Base-by-base conservation (phyloP, 495 filamentous ascomycete genomes). In the Penicillium malachiteum region DNA sequence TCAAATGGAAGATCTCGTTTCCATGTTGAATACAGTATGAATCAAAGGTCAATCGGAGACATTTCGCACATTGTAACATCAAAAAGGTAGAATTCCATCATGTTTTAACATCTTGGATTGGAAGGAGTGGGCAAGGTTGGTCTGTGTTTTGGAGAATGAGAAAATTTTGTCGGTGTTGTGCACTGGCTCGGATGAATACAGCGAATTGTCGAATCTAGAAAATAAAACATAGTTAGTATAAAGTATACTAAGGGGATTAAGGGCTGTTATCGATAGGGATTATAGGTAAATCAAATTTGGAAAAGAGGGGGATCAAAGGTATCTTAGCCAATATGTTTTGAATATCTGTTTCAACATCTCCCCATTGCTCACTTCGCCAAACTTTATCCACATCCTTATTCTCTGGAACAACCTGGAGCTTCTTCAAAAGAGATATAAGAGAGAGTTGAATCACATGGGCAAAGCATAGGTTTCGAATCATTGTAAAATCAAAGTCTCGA, bases 361-460 rank as follows among this genome's bases (percentile, higher is more conserved):
- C n/a, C 63, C 54, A 66, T 34, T 60, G n/a, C n/a, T n/a, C n/a
- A n/a, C n/a, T n/a, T n/a, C n/a, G n/a, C n/a, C n/a, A n/a, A n/a
- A n/a, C 32, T 6, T 2, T 48, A 17, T 62, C 48, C 26, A 18
- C 26, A 3, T 0, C 32, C 0, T 66, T 33, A 49, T 63, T 66
- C 12, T 39, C 41, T 54, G 49, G 57, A 12, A 33, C 39, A 17
- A 40, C 55, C 31, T 60, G 56, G 10, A 66, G 53, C 10, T 45
- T 11, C 6, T 48, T 44, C 26, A 66, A 49, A 16, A 66, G 57
- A 2, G 60, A 9, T 1, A 52, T 56, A 8, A 60, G 40, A 44
- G 56, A 60, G 3, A 66, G 52, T 39, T 66, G 51, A n/a, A 66
- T 60, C 17, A 66, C 48, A 58, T 66, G 34, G 1, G 48, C 55